phyloP scores from a whole-genome alignment of 2,329 filamentous ascomycete species.

The Ascochyta fabae region DNA sequence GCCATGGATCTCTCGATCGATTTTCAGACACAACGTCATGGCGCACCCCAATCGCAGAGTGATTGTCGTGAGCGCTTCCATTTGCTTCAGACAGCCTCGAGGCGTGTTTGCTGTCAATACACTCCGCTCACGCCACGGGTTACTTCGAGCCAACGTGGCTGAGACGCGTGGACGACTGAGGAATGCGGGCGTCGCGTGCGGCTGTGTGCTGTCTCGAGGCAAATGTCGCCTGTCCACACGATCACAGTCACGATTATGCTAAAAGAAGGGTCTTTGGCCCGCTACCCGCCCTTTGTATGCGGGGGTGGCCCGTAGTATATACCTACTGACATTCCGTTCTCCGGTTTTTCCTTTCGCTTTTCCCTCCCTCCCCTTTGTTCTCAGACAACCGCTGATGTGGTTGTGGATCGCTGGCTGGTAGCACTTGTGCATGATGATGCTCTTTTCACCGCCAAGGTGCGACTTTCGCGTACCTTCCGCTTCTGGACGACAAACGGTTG shows the following conservation, averaged over 20 bases:
- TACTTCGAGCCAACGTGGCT: slow-evolving; percentile 8
- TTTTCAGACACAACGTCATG: slow-evolving; percentile 10
- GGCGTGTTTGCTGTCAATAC: slow-evolving; percentile 5
- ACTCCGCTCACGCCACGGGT: slow-evolving; percentile 7
- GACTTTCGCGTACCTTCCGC: slow-evolving; percentile 20
- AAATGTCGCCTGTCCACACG: slow-evolving; percentile 26
- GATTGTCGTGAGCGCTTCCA: neutral
- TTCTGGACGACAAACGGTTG: slow-evolving; percentile 13
- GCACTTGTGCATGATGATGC: slow-evolving; percentile 33
- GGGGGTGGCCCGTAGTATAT: slow-evolving; percentile 21
- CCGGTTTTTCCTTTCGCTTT: slow-evolving; percentile 15
- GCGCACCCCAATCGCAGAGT: neutral
- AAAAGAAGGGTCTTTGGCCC: slow-evolving; percentile 25
- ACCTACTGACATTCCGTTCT: slow-evolving; percentile 19
- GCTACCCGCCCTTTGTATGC: slow-evolving; percentile 23
- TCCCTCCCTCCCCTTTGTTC: slow-evolving; percentile 17
- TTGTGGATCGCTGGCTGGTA: slow-evolving; percentile 15
- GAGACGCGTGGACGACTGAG: slow-evolving; percentile 17
- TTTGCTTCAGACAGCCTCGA: neutral
- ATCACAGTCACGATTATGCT: slow-evolving; percentile 29
- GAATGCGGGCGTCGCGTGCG: slow-evolving; percentile 23
- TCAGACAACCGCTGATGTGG: slow-evolving; percentile 7
- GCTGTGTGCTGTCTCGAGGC: slow-evolving; percentile 18
- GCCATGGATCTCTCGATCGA: slow-evolving; percentile 26
- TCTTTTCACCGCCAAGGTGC: slow-evolving; percentile 32